Evolutionary conservation across 345 rosid genomes (phyloP).

Genomic region (Litchi chinensis): DNA sequence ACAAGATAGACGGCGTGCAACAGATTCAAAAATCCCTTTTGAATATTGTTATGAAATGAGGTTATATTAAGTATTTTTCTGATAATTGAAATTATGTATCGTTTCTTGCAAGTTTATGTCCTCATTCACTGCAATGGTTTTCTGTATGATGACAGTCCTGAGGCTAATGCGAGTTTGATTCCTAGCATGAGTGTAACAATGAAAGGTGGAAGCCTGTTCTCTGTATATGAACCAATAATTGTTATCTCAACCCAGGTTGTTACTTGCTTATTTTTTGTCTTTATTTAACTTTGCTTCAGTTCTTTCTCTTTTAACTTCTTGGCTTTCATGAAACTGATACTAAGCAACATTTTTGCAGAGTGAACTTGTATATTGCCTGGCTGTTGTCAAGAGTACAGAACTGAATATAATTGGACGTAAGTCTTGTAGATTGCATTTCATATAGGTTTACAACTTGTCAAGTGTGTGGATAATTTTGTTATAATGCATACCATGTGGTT

Average conservation of each 20-base stretch:
- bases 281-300: not conserved
- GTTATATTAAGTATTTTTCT: conserved; percentile 29
- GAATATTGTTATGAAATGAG: conserved; percentile 84
- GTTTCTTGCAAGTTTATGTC: conserved; percentile 3
- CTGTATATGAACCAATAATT: conserved; percentile 69
- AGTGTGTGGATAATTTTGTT: not conserved
- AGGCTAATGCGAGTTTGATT: conserved; percentile 61
- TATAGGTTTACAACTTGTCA: not conserved
- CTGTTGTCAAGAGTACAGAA: conserved; percentile 68
- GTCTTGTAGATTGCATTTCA: conserved; percentile 27
- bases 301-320: conserved; percentile 1
- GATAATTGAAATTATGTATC: not conserved
- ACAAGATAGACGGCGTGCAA: conserved; percentile 54
- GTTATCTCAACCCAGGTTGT: conserved; percentile 66
- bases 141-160: conserved; percentile 46
- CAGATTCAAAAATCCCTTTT: conserved; percentile 75
- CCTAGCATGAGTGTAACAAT: conserved; percentile 70
- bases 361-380: conserved; percentile 67
- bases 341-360: conserved; percentile 39
- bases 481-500: not conserved
- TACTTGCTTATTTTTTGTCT: not conserved
- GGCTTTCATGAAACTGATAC: conserved; percentile 6
- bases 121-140: conserved; percentile 14
- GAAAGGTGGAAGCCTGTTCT: conserved; percentile 70
- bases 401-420: conserved; percentile 82